Evolutionary conservation across 805 yeast species (phyloP), one percentile per base, ranked within the genome.

Genomic region (Myxozyma lipomycoides): DNA sequence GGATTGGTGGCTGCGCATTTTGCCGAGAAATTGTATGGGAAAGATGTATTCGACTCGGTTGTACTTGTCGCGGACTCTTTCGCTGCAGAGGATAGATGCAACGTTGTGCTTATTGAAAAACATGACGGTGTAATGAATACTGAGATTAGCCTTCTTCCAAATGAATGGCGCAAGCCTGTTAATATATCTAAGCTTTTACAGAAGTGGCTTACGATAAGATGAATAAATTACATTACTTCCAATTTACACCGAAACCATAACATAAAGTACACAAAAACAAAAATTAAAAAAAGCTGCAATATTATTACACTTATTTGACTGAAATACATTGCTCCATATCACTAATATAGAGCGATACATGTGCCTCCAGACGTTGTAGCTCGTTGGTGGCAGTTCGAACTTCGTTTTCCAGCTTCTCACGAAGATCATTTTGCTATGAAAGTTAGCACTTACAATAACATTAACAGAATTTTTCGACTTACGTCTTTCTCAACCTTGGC

Each of bases 291-390:
- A 35, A 35, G 38, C 6, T 6, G 21, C 38, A 7, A 15, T 17
- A 35, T 6, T 10, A 6, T 6, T 17, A 35, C 15, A 35, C 12
- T 35, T 15, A 24, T 36, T 40, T 15, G 17, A n/a, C 46, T 1
- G 48, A 43, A 19, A 59, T 52, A 24, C 61, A 28, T 58, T 71
- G 74, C 35, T 71, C 70, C 72, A 81, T 75, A 51, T 78, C 82
- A 37, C 67, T 66, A 45, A 80, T 61, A 59, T 84, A 84, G 48
- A 73, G 65, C 52, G 71, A 71, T 38, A 84, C 71, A 57, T 79
- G 84, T 7, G 78, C 70, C 50, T 78, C 78, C 49, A 84, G 70
- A 51, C 74, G 70, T 21, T 78, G 74, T 48, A 81, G 70, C 59
- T 81, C 84, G 45, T 71, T 63, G 49, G 77, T 78, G 6, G 82